Evolutionary conservation across 352 stramenopile genomes (phyloP), one percentile per base, ranked within the genome.

Genomic region (Phytopythium vexans): DNA sequence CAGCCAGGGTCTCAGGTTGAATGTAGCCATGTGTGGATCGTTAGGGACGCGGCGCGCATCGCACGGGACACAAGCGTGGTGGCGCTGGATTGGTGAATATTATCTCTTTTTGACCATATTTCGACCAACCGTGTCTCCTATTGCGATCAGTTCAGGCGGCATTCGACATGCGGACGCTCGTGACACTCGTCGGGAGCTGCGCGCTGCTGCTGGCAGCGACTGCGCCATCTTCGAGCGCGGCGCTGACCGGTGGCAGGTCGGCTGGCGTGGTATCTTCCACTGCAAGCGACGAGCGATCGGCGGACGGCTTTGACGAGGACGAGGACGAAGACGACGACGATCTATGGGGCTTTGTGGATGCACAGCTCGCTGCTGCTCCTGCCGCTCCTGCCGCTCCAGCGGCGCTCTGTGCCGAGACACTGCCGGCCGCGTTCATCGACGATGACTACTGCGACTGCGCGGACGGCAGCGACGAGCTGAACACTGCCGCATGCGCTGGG

Each of bases 361-460:
- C 21, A 27, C 21, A 33, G 43, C 6, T 14, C 31, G 21, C 31
- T 27, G 21, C 11, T 16, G 3, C 8, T 21, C 1, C 34, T 31
- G 21, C 3, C 10, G 16, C 34, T n/a, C 7, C n/a, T 27, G 11
- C 8, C 34, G 16, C 16, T 11, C n/a, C 48, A 7, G 8, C 14
- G 3, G 41, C 49, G 36, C 21, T 50, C 3, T 92, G 82, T 41
- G 77, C 64, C 3, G 46, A 70, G 31, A 59, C 59, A 21, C 52
- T 92, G 32, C 44, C 62, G 0, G n/a, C 54, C 2, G 59, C 56
- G 16, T 58, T 48, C 16, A 27, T 98, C 49, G 93, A 98, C 70
- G 94, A 98, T 60, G 81, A 96, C 54, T 98, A 94, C 53, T 98
- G 92, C 56, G 94, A 98, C 73, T 98, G 94, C 66, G 63, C 77